Evolutionary conservation across 148 eudicot species (phyloP).

Genomic region (Silene conica): DNA sequence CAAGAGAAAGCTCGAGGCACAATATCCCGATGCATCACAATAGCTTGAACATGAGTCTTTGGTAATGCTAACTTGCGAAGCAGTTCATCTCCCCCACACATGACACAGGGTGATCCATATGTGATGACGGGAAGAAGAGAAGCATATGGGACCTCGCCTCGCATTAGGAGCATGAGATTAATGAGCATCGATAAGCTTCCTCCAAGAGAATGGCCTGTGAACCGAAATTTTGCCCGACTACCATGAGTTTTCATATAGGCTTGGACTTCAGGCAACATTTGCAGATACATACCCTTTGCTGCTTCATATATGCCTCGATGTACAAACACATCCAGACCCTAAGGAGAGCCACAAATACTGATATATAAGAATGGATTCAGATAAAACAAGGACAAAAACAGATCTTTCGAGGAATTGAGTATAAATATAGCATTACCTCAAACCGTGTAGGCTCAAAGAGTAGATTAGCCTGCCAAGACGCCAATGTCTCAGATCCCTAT

Average conservation of each 20-base stretch:
- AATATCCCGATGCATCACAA: slow-evolving; percentile 91
- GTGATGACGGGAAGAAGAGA: slow-evolving; percentile 87
- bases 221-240: slow-evolving; percentile 66
- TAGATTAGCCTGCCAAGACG: slow-evolving; percentile 97
- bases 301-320: slow-evolving; percentile 99
- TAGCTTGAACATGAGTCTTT: slow-evolving; percentile 64
- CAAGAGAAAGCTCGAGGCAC: slow-evolving; percentile 98
- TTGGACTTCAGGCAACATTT: slow-evolving; percentile 82
- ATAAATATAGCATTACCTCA: slow-evolving; percentile 49
- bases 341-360: background rate
- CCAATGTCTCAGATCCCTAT: slow-evolving; percentile 87
- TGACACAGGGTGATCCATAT: slow-evolving; percentile 82
- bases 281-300: slow-evolving; percentile 89
- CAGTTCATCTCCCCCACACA: slow-evolving; percentile 91
- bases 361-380: background rate
- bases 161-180: slow-evolving; percentile 78
- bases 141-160: slow-evolving; percentile 65
- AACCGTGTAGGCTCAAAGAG: slow-evolving; percentile 87
- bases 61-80: slow-evolving; percentile 74
- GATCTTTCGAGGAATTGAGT: background rate
- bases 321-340: slow-evolving; percentile 85
- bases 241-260: slow-evolving; percentile 64
- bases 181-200: slow-evolving; percentile 82
- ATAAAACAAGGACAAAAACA: no score
- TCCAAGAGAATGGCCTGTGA: slow-evolving; percentile 97